These are phyloP conservation scores for Colletotrichum destructivum DNA, from an alignment of 2,329 filamentous ascomycete genomes.

Conservation along the genomic window DNA sequence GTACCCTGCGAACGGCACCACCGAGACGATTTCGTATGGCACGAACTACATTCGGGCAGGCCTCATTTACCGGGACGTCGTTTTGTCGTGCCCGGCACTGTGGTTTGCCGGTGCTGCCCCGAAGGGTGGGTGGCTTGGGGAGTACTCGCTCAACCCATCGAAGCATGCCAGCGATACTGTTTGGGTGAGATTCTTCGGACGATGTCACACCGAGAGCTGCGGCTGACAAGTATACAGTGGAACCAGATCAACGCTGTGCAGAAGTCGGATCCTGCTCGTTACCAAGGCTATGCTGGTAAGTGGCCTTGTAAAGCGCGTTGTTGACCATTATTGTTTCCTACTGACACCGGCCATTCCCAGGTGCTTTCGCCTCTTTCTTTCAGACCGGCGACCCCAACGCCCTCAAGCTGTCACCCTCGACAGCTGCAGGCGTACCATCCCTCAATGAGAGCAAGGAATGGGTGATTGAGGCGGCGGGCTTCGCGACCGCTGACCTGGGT, in stretches of 20 bases:
- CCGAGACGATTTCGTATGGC: conserved; percentile 66
- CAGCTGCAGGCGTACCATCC: conserved; percentile 61
- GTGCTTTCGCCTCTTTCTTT: conserved; percentile 74
- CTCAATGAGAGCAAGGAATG: conserved; percentile 63
- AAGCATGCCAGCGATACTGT: conserved; percentile 71
- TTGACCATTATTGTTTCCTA: not conserved
- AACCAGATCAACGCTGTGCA: conserved; percentile 69
- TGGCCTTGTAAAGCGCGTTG: conserved; percentile 31
- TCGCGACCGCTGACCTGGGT: conserved; percentile 56
- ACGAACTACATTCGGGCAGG: conserved; percentile 68
- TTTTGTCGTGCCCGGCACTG: conserved; percentile 72
- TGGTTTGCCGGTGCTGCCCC: conserved; percentile 66
- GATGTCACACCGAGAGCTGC: not conserved
- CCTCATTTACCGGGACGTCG: conserved; percentile 70
- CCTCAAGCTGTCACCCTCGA: conserved; percentile 65
- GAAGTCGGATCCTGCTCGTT: conserved; percentile 65
- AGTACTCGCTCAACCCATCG: conserved; percentile 73
- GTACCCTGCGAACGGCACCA: conserved; percentile 64
- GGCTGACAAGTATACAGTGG: conserved; percentile 58
- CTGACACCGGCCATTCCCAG: conserved; percentile 48
- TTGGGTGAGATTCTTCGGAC: conserved; percentile 59
- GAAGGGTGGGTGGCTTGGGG: conserved; percentile 65
- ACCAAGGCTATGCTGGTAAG: conserved; percentile 62
- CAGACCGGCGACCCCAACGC: conserved; percentile 71
- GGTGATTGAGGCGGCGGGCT: conserved; percentile 62